Percentiles rank a stretch among this genome's conserved stretches.
Conservation (phyloP, 2,329 filamentous ascomycete species). For the Pseudodiploospora longispora region DNA sequence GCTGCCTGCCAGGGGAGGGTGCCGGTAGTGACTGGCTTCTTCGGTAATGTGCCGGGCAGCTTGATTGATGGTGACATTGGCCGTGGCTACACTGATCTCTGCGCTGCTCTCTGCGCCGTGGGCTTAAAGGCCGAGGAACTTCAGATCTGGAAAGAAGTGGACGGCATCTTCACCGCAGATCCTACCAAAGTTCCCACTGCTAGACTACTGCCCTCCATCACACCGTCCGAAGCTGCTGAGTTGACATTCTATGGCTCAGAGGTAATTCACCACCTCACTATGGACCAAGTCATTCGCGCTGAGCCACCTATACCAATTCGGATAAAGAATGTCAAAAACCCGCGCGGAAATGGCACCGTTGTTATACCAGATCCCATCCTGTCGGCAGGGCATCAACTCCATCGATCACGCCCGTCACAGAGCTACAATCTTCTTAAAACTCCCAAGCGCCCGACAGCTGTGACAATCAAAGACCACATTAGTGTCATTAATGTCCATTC, state of each 20-base stretch:
- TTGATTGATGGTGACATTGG: constrained; percentile 83
- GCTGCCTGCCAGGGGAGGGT: constrained; percentile 57
- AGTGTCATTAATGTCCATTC: constrained; percentile 96
- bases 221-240: constrained; percentile 89
- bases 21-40: constrained; percentile 85
- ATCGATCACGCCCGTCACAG: constrained; percentile 37
- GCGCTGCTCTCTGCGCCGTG: constrained; percentile 84
- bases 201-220: constrained; percentile 79
- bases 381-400: constrained; percentile 50
- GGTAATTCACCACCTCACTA: constrained; percentile 97
- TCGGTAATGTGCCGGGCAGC: constrained; percentile 85
- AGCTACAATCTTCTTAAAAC: constrained; percentile 32
- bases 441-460: constrained; percentile 73
- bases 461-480: constrained; percentile 96
- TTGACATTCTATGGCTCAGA: constrained; percentile 92
- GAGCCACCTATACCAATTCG: constrained; percentile 70
- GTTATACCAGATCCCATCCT: constrained; percentile 67
- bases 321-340: constrained; percentile 90
- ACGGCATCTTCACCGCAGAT: constrained; percentile 82
- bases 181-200: constrained; percentile 90
- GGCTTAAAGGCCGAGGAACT: constrained; percentile 80
- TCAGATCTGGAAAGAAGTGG: constrained; percentile 98
- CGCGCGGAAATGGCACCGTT: constrained; percentile 67
- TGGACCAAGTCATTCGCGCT: constrained; percentile 92
- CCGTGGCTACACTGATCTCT: constrained; percentile 93